Base-by-base conservation (phyloP, 2,329 filamentous ascomycete species). In the Periconia digitata region DNA sequence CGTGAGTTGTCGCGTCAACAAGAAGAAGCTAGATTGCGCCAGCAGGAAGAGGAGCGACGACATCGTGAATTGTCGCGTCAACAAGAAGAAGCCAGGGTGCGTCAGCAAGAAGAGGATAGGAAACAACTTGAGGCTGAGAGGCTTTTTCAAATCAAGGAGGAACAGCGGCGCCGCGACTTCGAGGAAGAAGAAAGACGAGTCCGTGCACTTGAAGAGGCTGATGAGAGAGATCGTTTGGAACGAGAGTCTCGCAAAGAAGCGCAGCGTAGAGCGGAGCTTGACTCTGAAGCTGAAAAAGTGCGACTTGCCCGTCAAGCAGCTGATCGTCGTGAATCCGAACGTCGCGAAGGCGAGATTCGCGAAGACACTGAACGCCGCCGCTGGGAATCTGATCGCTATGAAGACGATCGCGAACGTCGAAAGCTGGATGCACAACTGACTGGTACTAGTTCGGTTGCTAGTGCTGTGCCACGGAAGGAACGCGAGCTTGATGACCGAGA, bases 401-500 rank as follows among this genome's bases (percentile, higher is more conserved):
- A 57, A 22, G 61, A 45, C 37, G 62, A 66, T 21, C 59, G 51
- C 13, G 54, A 59, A 16, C 59, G 56, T 39, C 58, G 53, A 8
- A 53, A 47, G 23, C 47, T 68, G 8, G 64, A 66, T n/a, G 53
- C 62, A 23, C 63, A 69, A 45, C 55, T 48, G 6, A 64, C 63
- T 18, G 64, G 64, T 38, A 12, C 27, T 32, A 64, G 54, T 49
- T 66, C 66, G 8, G 53, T 65, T 18, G 60, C 58, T n/a, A 67
- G 59, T 13, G 66, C 60, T 45, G 63, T 68, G 18, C 59, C 58
- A 17, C 65, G 63, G 22, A 69, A 68, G 36, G 67, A 72, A 40
- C 53, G 59, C 18, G 66, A 72, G 43, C 52, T 71, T 12, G 52
- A 65, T 44, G 60, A 66, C 6, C 64, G 67, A 12, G 70, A 72